phyloP scores from a whole-genome alignment of 169 alveolate genomes.

The Hepatocystis sp. region DNA sequence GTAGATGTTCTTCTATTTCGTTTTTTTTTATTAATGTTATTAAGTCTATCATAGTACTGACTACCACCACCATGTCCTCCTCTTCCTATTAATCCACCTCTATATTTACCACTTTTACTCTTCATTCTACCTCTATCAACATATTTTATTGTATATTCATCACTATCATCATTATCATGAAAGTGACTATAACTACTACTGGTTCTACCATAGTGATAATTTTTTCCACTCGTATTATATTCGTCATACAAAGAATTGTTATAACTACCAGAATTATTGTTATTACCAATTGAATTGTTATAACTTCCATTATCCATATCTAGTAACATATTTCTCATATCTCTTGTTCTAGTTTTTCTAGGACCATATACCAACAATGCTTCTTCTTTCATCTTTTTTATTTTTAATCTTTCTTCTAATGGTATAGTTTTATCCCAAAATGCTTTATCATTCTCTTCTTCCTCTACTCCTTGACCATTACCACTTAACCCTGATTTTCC shows the following conservation, averaged over 20 bases:
- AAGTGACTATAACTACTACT: too few relatives aligned
- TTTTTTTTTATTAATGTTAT: slow-evolving; percentile 74
- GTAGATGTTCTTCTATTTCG: slow-evolving; percentile 80
- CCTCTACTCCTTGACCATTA: slow-evolving; percentile 85
- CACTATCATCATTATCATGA: slow-evolving; percentile 50
- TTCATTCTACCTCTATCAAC: neutral
- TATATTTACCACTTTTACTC: neutral
- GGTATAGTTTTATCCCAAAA: slow-evolving; percentile 93
- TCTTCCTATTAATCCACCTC: slow-evolving; percentile 14
- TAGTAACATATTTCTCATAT: slow-evolving; percentile 70
- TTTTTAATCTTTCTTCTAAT: slow-evolving; percentile 89
- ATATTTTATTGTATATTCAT: slow-evolving; percentile 58
- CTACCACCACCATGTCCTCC: too few relatives aligned
- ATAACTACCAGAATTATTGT: slow-evolving; percentile 2
- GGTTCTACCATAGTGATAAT: neutral
- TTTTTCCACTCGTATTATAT: neutral
- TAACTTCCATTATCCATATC: slow-evolving; percentile 20
- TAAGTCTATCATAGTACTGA: slow-evolving; percentile 32
- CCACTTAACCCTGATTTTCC: slow-evolving; percentile 76
- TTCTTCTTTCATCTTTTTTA: slow-evolving; percentile 86
- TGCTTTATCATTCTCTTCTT: slow-evolving; percentile 89
- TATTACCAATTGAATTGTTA: neutral
- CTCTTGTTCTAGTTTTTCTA: slow-evolving; percentile 88
- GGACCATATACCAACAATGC: slow-evolving; percentile 91
- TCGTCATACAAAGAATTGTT: slow-evolving; percentile 12